Percentiles rank a stretch among this genome's conserved stretches.
Evolutionary conservation across 1,284 basidiomycete genomes (phyloP).

Genomic region (Marasmius oreades): DNA sequence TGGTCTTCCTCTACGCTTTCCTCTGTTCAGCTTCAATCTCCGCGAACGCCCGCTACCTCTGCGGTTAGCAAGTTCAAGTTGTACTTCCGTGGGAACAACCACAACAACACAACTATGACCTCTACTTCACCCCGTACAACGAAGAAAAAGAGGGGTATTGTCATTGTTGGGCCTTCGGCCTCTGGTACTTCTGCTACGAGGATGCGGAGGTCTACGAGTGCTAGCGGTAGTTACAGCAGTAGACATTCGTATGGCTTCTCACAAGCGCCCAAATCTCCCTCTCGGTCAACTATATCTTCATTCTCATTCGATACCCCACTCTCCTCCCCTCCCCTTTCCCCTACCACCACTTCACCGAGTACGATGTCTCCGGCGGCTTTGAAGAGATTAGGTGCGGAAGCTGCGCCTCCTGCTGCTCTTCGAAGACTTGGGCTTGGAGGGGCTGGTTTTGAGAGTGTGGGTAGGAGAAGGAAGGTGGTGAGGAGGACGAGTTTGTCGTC

Average conservation of each 20-base stretch:
- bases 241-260: not conserved
- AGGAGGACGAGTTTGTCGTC: not conserved
- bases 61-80: not conserved
- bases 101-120: not conserved
- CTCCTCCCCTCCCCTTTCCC: not conserved
- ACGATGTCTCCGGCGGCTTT: not conserved
- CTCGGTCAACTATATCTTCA: not conserved
- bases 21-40: not conserved
- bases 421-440: not conserved
- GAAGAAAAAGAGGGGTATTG: not conserved
- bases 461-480: not conserved
- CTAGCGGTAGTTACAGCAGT: too few relatives aligned
- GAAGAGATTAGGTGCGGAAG: not conserved
- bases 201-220: too few relatives aligned
- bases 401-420: not conserved
- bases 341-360: not conserved
- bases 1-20: not conserved
- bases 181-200: not conserved
- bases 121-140: not conserved
- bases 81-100: not conserved
- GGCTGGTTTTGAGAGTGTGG: not conserved
- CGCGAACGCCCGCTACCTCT: not conserved
- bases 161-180: not conserved
- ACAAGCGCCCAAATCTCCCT: not conserved
- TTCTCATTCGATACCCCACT: not conserved